Conservation (phyloP, 2,329 filamentous ascomycete species). For the Stagonosporopsis chrysanthemi region DNA sequence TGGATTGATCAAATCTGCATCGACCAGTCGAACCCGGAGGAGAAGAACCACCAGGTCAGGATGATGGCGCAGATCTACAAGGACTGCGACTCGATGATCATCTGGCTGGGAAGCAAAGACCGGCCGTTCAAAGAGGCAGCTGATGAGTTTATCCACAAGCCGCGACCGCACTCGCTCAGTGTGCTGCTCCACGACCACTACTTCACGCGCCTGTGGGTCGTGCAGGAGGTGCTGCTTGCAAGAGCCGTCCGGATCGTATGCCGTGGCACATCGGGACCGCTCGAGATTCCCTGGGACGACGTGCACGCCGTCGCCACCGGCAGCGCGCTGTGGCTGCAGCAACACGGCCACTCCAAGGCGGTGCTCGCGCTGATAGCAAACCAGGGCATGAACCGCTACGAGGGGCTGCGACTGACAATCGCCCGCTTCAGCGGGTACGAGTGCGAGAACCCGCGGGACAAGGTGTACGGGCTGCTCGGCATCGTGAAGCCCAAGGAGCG, state of each 20-base stretch:
- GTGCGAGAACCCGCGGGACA: slow-evolving; percentile 1
- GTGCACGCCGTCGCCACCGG: not conserved
- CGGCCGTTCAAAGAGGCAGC: not conserved
- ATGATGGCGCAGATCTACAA: slow-evolving; percentile 11
- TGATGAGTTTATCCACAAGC: not conserved
- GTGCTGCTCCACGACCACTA: not conserved
- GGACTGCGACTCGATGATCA: not conserved
- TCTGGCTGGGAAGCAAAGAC: slow-evolving; percentile 1
- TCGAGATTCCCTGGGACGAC: too few relatives aligned
- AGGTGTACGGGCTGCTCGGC: slow-evolving; percentile 3
- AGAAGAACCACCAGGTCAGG: slow-evolving; percentile 7
- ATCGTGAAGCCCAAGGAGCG: not conserved
- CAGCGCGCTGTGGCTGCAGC: not conserved
- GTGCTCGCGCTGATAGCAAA: not conserved
- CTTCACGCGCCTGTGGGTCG: slow-evolving; percentile 1
- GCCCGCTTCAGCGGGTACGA: not conserved
- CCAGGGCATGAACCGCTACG: slow-evolving; percentile 1
- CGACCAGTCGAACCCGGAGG: slow-evolving; percentile 6
- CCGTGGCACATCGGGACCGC: too few relatives aligned
- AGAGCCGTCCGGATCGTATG: too few relatives aligned
- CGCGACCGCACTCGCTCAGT: not conserved
- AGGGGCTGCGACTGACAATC: not conserved
- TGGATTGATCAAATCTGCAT: slow-evolving; percentile 15
- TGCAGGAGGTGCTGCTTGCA: slow-evolving; percentile 3
- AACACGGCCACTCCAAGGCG: not conserved